A percentile compares a stretch with the other conserved stretches of the same genome.
These are phyloP conservation scores for Fusarium nurragi DNA, from an alignment of 2,329 filamentous ascomycete species.

Conservation along the genomic window DNA sequence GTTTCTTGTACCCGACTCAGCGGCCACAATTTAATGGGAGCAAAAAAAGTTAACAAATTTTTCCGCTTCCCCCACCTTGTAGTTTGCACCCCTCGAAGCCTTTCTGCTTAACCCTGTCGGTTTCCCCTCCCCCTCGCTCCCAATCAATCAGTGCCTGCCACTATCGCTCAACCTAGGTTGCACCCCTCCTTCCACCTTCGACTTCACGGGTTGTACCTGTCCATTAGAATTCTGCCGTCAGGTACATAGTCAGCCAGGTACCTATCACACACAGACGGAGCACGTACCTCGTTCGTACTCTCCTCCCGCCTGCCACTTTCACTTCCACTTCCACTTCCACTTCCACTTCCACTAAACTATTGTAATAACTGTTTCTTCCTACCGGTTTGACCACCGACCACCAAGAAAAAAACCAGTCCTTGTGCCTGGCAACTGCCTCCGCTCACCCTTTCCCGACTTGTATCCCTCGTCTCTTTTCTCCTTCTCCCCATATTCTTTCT, in stretches of 20 bases:
- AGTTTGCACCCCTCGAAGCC: slow-evolving; percentile 24
- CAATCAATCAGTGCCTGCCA: slow-evolving; percentile 37
- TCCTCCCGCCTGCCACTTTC: slow-evolving; percentile 32
- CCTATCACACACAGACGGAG: slow-evolving; percentile 21
- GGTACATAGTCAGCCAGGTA: slow-evolving; percentile 31
- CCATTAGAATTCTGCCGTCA: slow-evolving; percentile 29
- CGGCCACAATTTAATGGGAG: slow-evolving; percentile 20
- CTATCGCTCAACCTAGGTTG: slow-evolving; percentile 22
- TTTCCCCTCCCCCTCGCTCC: slow-evolving; percentile 38
- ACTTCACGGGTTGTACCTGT: slow-evolving; percentile 35
- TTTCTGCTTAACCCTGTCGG: slow-evolving; percentile 28
- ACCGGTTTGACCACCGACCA: slow-evolving; percentile 30
- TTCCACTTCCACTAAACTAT: slow-evolving; percentile 22
- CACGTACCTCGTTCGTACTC: slow-evolving; percentile 36
- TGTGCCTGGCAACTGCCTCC: slow-evolving; percentile 40
- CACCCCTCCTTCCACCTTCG: slow-evolving; percentile 38
- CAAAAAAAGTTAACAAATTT: slow-evolving; percentile 35
- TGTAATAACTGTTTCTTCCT: slow-evolving; percentile 22
- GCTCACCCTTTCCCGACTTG: slow-evolving; percentile 37
- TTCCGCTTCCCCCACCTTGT: slow-evolving; percentile 31
- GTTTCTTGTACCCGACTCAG: slow-evolving; percentile 30
- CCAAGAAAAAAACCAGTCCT: slow-evolving; percentile 39
- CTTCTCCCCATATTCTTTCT: slow-evolving; percentile 43
- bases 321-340: slow-evolving; percentile 19
- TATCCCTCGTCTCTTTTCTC: slow-evolving; percentile 41